Evolutionary conservation across 148 eudicot genomes (phyloP), one percentile per base, ranked within the genome.

Genomic region (Diospyros lotus): DNA sequence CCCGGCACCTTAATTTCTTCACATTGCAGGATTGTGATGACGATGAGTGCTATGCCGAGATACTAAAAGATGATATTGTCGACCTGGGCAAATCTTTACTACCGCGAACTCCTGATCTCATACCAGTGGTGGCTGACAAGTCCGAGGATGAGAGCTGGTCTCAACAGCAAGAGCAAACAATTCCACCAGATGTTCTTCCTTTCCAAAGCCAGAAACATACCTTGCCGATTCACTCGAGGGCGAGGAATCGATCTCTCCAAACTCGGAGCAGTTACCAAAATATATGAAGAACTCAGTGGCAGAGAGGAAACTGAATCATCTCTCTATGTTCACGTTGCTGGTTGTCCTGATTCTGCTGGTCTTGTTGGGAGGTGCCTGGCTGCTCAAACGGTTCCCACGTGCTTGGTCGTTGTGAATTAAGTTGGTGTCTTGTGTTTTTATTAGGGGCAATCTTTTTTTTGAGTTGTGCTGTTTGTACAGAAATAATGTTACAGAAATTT

Each of bases 31-130:
- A n/a, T 40, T 10, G 28, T 40, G 74, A 76, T 1, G 71, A 83
- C 75, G 97, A 94, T 1, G 97, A 94, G 39, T 85, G 87, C 9
- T 94, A 79, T 72, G 96, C 94, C 6, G 98, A 94, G 48, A 94
- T 94, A 81, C 60, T 92, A 83, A 90, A 94, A 14, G 98, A 95
- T 44, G 91, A 87, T 70, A 92, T 92, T 13, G 72, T 92, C 43
- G 87, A 86, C 75, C 90, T 92, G 2, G 97, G 84, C 70, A 91
- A 89, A 15, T 79, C 89, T 62, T 77, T 82, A 10, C 66, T 82
- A 28, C 45, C 73, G 18, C 58, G 77, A 9, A 74, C 67, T 28
- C 38, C 75, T 2, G 14, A 40, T 18, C 40, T 38, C 10, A n/a
- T 65, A 1, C 64, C 66, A 38, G 9, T 50, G 41, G 58, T 51